phyloP scores from a whole-genome alignment of 1,284 basidiomycete genomes.

The Ceratobasidium sp. region DNA sequence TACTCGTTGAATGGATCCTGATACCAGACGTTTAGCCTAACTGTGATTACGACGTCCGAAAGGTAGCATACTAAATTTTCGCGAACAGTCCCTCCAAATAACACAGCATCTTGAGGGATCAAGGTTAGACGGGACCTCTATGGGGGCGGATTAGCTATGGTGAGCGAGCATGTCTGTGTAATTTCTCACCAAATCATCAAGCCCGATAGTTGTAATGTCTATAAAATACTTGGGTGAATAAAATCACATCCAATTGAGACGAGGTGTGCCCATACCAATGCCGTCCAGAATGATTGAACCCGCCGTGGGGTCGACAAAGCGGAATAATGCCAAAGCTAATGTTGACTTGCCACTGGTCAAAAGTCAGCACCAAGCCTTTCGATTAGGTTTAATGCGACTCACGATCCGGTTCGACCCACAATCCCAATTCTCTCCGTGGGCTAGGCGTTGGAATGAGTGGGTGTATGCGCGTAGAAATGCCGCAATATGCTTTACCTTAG shows the following conservation, averaged over 20 bases:
- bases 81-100: constrained; percentile 42
- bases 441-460: constrained; percentile 56
- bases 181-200: constrained; percentile 85
- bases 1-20: constrained; percentile 90
- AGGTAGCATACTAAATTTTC: constrained; percentile 26
- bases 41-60: background rate
- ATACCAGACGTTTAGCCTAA: background rate
- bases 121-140: constrained; percentile 19
- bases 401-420: constrained; percentile 77
- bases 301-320: constrained; percentile 87
- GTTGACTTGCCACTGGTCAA: constrained; percentile 77
- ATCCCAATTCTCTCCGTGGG: constrained; percentile 78
- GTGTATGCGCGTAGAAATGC: background rate
- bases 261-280: constrained; percentile 62
- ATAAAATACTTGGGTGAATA: background rate
- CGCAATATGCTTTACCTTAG: constrained; percentile 58
- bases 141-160: background rate
- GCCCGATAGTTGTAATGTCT: constrained; percentile 86
- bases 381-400: constrained; percentile 43
- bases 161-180: constrained; percentile 53
- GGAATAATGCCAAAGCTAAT: constrained; percentile 85
- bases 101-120: constrained; percentile 33
- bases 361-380: constrained; percentile 46
- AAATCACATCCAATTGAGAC: background rate
- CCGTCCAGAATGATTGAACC: constrained; percentile 90